Evolutionary conservation across 139 green algal genomes (phyloP).

Genomic region (Chlorella sp.): DNA sequence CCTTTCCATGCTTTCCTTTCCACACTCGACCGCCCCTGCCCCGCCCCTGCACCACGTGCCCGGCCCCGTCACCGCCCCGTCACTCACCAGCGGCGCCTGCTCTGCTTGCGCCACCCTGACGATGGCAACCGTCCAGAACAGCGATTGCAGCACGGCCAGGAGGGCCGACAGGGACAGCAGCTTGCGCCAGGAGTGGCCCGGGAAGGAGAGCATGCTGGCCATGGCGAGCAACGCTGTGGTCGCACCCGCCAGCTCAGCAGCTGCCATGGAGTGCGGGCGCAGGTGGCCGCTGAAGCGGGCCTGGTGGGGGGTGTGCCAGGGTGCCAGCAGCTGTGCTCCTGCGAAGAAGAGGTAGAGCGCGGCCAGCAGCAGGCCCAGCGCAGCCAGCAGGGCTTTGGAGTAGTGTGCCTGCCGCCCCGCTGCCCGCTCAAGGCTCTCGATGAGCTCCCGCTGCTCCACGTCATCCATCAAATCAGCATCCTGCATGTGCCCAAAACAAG

Average conservation of each 20-base stretch:
- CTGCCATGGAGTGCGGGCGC: not conserved
- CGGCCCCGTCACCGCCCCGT: not conserved
- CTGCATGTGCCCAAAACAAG: not conserved
- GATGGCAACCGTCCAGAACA: slow-evolving; percentile 9
- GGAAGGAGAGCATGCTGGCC: not conserved
- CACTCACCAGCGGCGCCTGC: not conserved
- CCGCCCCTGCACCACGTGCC: not conserved
- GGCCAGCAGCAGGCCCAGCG: not conserved
- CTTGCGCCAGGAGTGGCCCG: not conserved
- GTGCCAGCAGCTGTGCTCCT: not conserved
- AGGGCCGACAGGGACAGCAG: not conserved
- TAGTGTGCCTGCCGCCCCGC: not conserved
- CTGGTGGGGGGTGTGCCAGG: slow-evolving; percentile 7
- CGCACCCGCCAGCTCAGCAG: not conserved
- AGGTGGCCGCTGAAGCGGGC: not conserved
- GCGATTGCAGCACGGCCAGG: not conserved
- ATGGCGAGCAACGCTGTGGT: not conserved
- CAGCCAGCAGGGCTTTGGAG: not conserved
- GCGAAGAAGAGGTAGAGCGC: slow-evolving; percentile 17
- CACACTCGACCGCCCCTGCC: too few relatives aligned
- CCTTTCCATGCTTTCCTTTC: too few relatives aligned
- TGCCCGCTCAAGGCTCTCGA: slow-evolving; percentile 11
- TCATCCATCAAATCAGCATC: slow-evolving; percentile 43
- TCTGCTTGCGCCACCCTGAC: not conserved
- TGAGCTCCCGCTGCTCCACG: slow-evolving; percentile 25